Base-by-base conservation (phyloP, 352 stramenopile genomes). In the Plasmopara muralis region DNA sequence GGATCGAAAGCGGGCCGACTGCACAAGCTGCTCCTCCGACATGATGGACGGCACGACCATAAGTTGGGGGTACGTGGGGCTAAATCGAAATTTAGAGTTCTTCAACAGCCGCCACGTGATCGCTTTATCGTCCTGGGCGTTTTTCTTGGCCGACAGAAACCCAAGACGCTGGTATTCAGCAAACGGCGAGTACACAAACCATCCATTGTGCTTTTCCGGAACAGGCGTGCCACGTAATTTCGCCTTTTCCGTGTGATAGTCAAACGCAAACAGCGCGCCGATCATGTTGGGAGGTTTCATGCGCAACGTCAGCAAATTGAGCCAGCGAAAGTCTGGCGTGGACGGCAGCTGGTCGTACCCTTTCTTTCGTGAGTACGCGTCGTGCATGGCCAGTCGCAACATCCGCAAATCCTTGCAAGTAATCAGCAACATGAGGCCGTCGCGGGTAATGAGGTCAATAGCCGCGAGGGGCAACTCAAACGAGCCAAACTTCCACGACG, bases 21-120 rank as follows among this genome's bases (percentile, higher is more conserved):
- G 74, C 29, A 87, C 72, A 8, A 98, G 74, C 43, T 97, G 83
- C 43, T 95, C 90, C 48, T 98, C 95, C 39, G 91, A 84, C 60
- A 98, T 89, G 30, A 88, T 82, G 16, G 87, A 83, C 15, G 96
- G 95, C 18, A 98, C 95, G 9, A 97, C 83, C 70, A 99, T 87
- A 13, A 97, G 77, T 42, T 89, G 84, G 4, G 96, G 96, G 63
- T 99, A 99, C 18, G 93, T 97, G 10, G 84, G 74, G 51, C 88
- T 98, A 55, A 98, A 85, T 35, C 74, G 74, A 66, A 95, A 97
- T 60, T 89, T 92, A 51, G 77, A 89, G 50, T 95, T 95, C 64
- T 93, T 93, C 14, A 94, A 69, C 49, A 93, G 57, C 30, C 87
- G 65, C 89, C 88, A 97, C 16, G 76, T 78, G 31, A 89, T 79